phyloP scores from a whole-genome alignment of 257 asterid genomes.

The Solanum ossicruentum region DNA sequence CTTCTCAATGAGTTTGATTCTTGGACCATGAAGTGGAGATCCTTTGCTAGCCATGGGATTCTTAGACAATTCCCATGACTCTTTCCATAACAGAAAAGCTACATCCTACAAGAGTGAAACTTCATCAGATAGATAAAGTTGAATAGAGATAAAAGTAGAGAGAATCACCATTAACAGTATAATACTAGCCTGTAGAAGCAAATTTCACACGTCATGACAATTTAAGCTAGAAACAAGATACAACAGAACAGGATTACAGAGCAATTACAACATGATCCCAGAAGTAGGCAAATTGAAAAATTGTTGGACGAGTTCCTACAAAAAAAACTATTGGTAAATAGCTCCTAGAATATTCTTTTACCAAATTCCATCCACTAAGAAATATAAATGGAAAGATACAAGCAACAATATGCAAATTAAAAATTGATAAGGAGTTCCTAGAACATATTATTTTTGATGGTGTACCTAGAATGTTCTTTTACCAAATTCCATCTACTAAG shows the following conservation, averaged over 20 bases:
- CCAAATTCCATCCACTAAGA: not conserved
- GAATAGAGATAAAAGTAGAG: not conserved
- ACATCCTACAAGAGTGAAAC: conserved; percentile 50
- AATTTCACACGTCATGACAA: not conserved
- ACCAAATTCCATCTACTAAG: not conserved
- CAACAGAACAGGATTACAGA: not conserved
- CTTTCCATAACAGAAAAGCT: conserved; percentile 75
- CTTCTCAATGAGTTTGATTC: conserved; percentile 68
- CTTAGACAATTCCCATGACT: conserved; percentile 83
- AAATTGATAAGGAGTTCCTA: not conserved
- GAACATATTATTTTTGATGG: not conserved
- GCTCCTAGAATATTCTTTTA: not conserved
- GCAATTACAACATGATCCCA: not conserved
- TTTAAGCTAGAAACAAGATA: not conserved
- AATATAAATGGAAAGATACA: not conserved
- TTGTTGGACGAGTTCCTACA: not conserved
- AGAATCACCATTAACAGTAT: not conserved
- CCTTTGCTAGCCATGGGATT: conserved; percentile 83
- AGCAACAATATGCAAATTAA: not conserved
- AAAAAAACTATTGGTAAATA: not conserved
- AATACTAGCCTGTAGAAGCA: not conserved
- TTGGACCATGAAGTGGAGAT: conserved; percentile 68
- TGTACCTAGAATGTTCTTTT: not conserved
- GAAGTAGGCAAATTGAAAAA: not conserved
- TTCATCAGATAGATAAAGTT: not conserved